These are phyloP conservation scores for Aspergillus phoenicis DNA, from an alignment of 2,329 filamentous ascomycete species.

Conservation along the genomic window DNA sequence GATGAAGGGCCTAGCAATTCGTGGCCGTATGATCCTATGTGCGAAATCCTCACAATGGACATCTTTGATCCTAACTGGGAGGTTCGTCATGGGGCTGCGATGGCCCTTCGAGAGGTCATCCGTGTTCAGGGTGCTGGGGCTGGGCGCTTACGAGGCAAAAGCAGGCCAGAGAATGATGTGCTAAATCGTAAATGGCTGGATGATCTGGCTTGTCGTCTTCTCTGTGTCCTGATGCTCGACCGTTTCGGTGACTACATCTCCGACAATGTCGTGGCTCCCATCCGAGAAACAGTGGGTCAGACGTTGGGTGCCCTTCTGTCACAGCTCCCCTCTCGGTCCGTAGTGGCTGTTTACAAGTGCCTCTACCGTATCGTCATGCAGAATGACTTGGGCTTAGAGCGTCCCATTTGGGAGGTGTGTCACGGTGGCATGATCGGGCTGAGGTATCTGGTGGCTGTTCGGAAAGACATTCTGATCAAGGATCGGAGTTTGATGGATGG, in stretches of 20 bases:
- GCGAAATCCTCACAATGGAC: constrained; percentile 90
- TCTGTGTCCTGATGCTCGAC: constrained; percentile 95
- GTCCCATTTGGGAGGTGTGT: constrained; percentile 87
- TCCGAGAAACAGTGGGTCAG: constrained; percentile 92
- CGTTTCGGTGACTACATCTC: constrained; percentile 97
- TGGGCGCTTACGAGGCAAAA: constrained; percentile 72
- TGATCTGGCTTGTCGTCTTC: constrained; percentile 90
- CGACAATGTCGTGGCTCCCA: constrained; percentile 94
- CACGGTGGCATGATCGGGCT: constrained; percentile 98
- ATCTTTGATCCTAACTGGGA: constrained; percentile 95
- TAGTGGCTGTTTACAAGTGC: constrained; percentile 80
- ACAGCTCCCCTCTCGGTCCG: constrained; percentile 76
- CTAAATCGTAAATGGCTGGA: constrained; percentile 87
- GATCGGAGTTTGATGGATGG: constrained; percentile 88
- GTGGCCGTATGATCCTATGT: constrained; percentile 93
- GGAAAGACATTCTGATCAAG: constrained; percentile 85
- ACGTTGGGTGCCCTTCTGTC: constrained; percentile 86
- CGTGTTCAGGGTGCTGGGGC: constrained; percentile 89
- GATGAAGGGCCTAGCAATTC: constrained; percentile 68
- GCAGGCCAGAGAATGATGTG: constrained; percentile 71
- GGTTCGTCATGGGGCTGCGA: constrained; percentile 90
- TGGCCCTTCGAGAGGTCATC: constrained; percentile 89
- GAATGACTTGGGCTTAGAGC: constrained; percentile 71
- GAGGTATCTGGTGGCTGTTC: constrained; percentile 90
- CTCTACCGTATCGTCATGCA: constrained; percentile 92